Evolutionary conservation across 768 basidiomycete genomes (phyloP).

Genomic region (Auriscalpium orientale): DNA sequence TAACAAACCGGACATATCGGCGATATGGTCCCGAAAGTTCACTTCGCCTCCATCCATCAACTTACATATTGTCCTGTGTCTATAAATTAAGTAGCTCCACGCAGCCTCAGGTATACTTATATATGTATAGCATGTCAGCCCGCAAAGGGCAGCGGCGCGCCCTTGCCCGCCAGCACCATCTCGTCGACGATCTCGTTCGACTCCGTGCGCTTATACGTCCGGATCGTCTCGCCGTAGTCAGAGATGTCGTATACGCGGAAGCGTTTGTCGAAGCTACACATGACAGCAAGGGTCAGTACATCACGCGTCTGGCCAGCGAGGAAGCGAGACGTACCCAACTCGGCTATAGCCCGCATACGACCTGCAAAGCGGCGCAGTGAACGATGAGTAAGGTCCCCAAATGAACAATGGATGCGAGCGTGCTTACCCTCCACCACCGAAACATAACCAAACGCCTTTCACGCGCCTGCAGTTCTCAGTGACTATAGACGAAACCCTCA

Average conservation of each 20-base stretch:
- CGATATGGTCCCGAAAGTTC: too few species aligned
- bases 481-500: constrained; percentile 32
- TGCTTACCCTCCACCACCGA: constrained; percentile 75
- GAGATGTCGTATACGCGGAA: constrained; percentile 86
- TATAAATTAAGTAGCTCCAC: too few species aligned
- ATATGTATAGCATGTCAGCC: neutral
- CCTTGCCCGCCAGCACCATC: constrained; percentile 50
- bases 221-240: constrained; percentile 87
- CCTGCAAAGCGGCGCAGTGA: constrained; percentile 25
- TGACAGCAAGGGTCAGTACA: constrained; percentile 1
- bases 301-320: neutral
- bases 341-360: constrained; percentile 81
- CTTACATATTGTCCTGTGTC: too few species aligned
- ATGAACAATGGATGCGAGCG: constrained; percentile 1
- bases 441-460: constrained; percentile 86
- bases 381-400: constrained; percentile 6
- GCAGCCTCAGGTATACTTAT: too few species aligned
- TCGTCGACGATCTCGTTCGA: constrained; percentile 59
- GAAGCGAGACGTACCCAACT: constrained; percentile 45
- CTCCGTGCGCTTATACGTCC: constrained; percentile 79
- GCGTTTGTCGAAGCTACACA: constrained; percentile 75
- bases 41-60: too few species aligned
- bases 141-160: constrained; percentile 19
- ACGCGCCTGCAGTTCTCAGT: constrained; percentile 86
- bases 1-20: too few species aligned